Base-by-base conservation (phyloP, 2,329 filamentous ascomycete species). In the Pezicula carpinea region DNA sequence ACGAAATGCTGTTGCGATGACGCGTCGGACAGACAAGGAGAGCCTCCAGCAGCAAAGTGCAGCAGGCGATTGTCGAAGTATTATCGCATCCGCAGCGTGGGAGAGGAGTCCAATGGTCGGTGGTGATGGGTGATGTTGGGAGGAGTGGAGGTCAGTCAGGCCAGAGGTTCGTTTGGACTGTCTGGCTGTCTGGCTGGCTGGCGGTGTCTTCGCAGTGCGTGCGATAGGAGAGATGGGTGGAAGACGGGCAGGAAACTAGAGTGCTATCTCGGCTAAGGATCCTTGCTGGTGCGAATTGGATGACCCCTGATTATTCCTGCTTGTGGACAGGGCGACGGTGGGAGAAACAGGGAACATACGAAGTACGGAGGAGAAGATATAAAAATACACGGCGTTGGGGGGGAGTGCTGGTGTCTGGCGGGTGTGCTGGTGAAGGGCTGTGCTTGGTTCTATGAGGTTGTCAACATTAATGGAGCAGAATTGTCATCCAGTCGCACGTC, bases 71-170 rank as follows among this genome's bases (percentile, higher is more conserved):
- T 6, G 44, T 33, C 39, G 35, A 44, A 19, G 43, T 35, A 42
- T 43, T 53, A 53, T 48, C 47, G 29, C 52, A 60, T 60, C 52
- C 56, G 56, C 55, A 53, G 51, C 48, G 41, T 46, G 29, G 26
- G n/a, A 31, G 19, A 32, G 46, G 43, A 15, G 45, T 36, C 46
- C 41, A 39, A 15, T 23, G 32, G 32, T 34, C 31, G 44, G 4
- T 44, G 43, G 41, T 23, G 13, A 22, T 39, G 29, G 53, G 50
- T 23, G 38, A 22, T 40, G 38, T 15, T 35, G 33, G 29, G n/a
- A 19, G 33, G 10, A 14, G 38, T 40, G n/a, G 38, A n/a, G 38
- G 19, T 23, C 21, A 40, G 19, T 23, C 21, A 40, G 38, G 38
- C 38, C 38, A 40, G 38, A 40, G 38, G 22, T 29, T 29, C 38